Conservation (phyloP, 2,329 filamentous ascomycete species). For the Epichloe sylvatica region DNA sequence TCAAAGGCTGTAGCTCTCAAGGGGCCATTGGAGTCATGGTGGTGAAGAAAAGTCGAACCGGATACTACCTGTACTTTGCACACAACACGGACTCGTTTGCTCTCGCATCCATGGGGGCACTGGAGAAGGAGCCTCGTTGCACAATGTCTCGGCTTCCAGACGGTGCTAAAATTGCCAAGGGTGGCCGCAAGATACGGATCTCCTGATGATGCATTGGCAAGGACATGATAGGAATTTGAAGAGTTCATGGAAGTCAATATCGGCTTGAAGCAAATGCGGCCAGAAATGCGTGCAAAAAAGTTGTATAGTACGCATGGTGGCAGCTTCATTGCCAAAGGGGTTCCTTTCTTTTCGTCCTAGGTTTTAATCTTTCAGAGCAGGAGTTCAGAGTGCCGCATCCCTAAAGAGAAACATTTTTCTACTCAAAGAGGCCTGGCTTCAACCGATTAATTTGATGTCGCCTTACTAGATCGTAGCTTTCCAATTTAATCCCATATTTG, state of each 20-base stretch:
- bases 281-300: neutral
- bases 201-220: conserved; percentile 11
- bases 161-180: conserved; percentile 38
- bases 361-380: neutral
- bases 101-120: conserved; percentile 73
- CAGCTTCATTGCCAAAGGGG: neutral
- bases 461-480: neutral
- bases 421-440: neutral
- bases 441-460: neutral
- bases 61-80: conserved; percentile 78
- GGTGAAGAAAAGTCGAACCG: conserved; percentile 67
- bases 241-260: too few relatives aligned
- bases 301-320: neutral
- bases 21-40: conserved; percentile 83
- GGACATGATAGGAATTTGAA: neutral
- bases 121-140: conserved; percentile 59
- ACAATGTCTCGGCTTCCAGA: conserved; percentile 70
- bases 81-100: conserved; percentile 91
- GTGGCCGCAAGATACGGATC: conserved; percentile 35
- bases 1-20: conserved; percentile 62
- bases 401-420: neutral
- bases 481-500: neutral
- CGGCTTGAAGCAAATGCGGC: neutral
- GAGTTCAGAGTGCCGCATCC: neutral
- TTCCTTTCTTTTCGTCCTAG: neutral